Base-by-base conservation (phyloP, 148 eudicot genomes). In the Vaccinium vitisidaea region DNA sequence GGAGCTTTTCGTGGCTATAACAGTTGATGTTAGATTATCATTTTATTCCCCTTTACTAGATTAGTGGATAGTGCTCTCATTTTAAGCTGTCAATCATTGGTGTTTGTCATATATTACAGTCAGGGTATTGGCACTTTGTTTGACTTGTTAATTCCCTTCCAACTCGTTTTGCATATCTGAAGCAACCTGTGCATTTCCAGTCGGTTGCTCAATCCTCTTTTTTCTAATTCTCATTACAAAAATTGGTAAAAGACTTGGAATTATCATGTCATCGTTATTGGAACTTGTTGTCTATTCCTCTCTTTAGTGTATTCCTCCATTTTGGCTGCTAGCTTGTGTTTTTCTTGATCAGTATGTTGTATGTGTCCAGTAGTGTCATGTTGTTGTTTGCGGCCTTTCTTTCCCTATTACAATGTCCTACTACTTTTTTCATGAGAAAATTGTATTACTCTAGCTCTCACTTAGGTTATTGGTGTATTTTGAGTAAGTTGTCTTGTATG, bases 261-360 rank as follows among this genome's bases (percentile, higher is more conserved):
- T 75, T 39, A 23, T 46, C 48, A 16, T 75, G 18, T 43, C 46
- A 43, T 43, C 46, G 6, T 43, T 43, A 43, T 19, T 8, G 78
- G 78, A 43, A 43, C 23, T 75, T 36, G 78, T 19, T 39, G 16
- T 43, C 12, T 75, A 21, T 36, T 43, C 78, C 50, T 8, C 50
- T 75, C 49, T 43, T 75, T 13, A 75, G 53, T 46, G 78, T 46
- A 75, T 39, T 75, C 78, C 11, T 75, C 43, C 53, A 75, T 46
- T 46, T 75, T 75, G 53, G 53, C 49, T 75, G 27, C 50, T 75
- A 75, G 52, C 78, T 36, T 75, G 49, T 36, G 78, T 39, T 73
- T 74, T 74, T 39, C 52, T 18, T 14, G 21, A 49, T 74, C 4
- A 18, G 21, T 18, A 32, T 43, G 46, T 75, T 8, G 53, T 3